Percentiles rank a stretch among this genome's conserved stretches.
phyloP scores from a whole-genome alignment of 805 yeast species.

The Lachancea thermotolerans region DNA sequence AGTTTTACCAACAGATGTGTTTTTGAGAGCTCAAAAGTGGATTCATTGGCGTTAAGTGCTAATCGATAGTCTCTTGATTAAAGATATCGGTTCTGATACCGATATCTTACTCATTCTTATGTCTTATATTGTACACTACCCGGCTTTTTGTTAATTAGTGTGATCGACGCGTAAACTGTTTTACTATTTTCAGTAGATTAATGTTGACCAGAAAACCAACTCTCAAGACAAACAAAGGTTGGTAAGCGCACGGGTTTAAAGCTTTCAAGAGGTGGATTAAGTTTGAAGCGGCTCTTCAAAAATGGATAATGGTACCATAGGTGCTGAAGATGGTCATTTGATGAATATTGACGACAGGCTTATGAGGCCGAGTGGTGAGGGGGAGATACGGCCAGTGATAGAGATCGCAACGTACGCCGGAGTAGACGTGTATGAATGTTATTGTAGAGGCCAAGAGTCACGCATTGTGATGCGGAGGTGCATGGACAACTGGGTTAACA shows the following conservation, averaged over 20 bases:
- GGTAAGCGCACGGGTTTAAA: not conserved
- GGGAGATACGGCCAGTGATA: constrained; percentile 17
- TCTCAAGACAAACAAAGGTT: not conserved
- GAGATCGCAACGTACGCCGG: constrained; percentile 44
- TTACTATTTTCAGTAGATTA: constrained; percentile 4
- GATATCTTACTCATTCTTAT: too few species aligned
- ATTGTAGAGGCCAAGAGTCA: constrained; percentile 44
- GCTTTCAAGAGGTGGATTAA: not conserved
- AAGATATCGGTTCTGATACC: too few species aligned
- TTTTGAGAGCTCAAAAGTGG: too few species aligned
- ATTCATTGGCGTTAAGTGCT: too few species aligned
- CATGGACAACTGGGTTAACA: constrained; percentile 89
- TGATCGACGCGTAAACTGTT: constrained; percentile 1
- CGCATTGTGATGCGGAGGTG: constrained; percentile 68
- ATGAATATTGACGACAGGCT: constrained; percentile 5
- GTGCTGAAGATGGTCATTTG: constrained; percentile 2
- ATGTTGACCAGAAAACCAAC: constrained; percentile 1
- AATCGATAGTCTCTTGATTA: too few species aligned
- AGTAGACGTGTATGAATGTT: constrained; percentile 53
- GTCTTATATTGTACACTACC: too few species aligned
- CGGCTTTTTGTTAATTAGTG: not conserved
- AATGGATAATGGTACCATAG: constrained; percentile 2
- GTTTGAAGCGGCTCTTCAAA: not conserved
- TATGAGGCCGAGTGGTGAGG: constrained; percentile 1
- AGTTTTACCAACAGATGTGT: too few species aligned